Conservation (phyloP, 2,329 filamentous ascomycete genomes). For the Diplocarpon rosae region DNA sequence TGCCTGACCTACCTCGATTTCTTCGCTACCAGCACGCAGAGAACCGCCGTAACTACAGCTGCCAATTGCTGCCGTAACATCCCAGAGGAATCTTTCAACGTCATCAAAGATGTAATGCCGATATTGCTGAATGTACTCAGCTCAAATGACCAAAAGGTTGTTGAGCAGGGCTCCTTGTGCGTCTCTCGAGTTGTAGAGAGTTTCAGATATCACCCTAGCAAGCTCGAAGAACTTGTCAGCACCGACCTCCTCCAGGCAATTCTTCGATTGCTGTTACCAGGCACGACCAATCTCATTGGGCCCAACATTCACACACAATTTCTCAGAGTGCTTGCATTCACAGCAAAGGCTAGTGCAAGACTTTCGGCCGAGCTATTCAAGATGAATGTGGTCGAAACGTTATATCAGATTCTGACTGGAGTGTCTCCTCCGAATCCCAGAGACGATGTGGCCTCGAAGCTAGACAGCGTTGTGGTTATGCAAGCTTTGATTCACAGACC, state of each 20-base stretch:
- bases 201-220: constrained; percentile 78
- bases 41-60: constrained; percentile 91
- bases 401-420: constrained; percentile 94
- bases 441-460: constrained; percentile 70
- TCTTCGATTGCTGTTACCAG: constrained; percentile 77
- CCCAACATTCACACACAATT: constrained; percentile 95
- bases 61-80: constrained; percentile 98
- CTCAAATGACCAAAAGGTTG: constrained; percentile 91
- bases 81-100: constrained; percentile 81
- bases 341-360: constrained; percentile 75
- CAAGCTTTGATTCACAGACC: constrained; percentile 93
- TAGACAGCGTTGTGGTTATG: constrained; percentile 97
- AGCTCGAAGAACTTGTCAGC: constrained; percentile 86
- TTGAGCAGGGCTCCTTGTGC: constrained; percentile 92
- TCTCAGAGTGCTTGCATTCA: constrained; percentile 80
- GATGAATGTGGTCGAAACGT: constrained; percentile 91
- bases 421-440: constrained; percentile 78
- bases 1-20: constrained; percentile 95
- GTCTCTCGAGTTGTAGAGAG: constrained; percentile 95
- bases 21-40: constrained; percentile 92
- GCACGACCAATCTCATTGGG: constrained; percentile 90
- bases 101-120: constrained; percentile 92
- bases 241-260: constrained; percentile 77
- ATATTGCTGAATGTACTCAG: constrained; percentile 81
- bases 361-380: constrained; percentile 86